These are phyloP conservation scores for Candida argentea DNA, from an alignment of 805 yeast genomes.

Conservation along the genomic window DNA sequence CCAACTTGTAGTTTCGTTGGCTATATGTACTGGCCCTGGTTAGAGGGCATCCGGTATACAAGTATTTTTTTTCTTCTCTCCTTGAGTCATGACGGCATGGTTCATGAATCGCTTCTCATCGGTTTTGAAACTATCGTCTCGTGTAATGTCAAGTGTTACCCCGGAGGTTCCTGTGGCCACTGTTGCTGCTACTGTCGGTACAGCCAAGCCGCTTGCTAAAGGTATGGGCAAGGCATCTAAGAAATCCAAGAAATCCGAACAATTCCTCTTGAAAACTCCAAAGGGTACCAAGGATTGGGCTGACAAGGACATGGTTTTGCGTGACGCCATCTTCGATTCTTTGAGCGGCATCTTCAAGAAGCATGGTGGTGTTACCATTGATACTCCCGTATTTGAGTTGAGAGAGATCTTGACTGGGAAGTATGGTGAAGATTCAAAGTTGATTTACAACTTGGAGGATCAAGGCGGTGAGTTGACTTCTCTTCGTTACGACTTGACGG, in stretches of 20 bases:
- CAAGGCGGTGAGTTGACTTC: slow-evolving; percentile 98
- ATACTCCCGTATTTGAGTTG: slow-evolving; percentile 95
- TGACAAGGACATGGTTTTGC: slow-evolving; percentile 91
- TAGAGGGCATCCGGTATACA: too few relatives aligned
- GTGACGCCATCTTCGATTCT: slow-evolving; percentile 76
- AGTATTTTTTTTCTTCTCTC: too few relatives aligned
- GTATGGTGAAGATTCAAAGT: slow-evolving; percentile 96
- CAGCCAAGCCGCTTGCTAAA: slow-evolving; percentile 4
- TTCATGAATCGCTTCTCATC: too few relatives aligned
- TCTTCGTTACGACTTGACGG: slow-evolving; percentile 92
- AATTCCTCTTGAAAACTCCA: slow-evolving; percentile 83
- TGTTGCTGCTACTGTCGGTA: slow-evolving; percentile 5
- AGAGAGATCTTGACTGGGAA: slow-evolving; percentile 94
- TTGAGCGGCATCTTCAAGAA: slow-evolving; percentile 72
- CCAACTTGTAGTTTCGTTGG: too few relatives aligned
- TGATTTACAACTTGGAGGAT: slow-evolving; percentile 91
- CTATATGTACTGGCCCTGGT: too few relatives aligned
- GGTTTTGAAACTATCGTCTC: too few relatives aligned
- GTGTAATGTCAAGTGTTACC: slow-evolving; percentile 15
- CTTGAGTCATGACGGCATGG: too few relatives aligned
- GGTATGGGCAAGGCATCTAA: slow-evolving; percentile 13
- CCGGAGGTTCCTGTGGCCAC: slow-evolving; percentile 5
- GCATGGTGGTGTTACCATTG: slow-evolving; percentile 97
- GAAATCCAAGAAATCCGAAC: slow-evolving; percentile 37
- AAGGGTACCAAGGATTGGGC: slow-evolving; percentile 99